A percentile compares a stretch with the other conserved stretches of the same genome.
phyloP scores from a whole-genome alignment of 257 asterid species.

The Solanum dulcamara region DNA sequence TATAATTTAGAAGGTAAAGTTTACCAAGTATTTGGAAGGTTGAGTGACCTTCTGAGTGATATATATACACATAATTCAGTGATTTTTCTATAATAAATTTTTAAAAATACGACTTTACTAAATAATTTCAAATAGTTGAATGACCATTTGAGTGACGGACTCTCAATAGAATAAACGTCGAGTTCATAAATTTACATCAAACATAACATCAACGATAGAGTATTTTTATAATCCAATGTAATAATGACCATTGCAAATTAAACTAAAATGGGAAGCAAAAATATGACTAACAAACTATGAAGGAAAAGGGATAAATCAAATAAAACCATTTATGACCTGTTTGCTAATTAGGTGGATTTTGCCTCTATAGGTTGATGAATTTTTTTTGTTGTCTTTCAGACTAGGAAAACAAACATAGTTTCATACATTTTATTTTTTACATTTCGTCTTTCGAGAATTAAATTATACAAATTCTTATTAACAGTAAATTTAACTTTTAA shows the following conservation, averaged over 20 bases:
- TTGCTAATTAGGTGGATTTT: background rate
- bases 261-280: background rate
- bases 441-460: too few relatives aligned
- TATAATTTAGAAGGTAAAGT: background rate
- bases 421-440: background rate
- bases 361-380: background rate
- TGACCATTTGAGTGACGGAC: too few relatives aligned
- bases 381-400: background rate
- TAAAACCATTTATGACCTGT: background rate
- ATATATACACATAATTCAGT: background rate
- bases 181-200: background rate
- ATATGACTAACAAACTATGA: background rate
- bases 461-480: background rate
- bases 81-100: too few relatives aligned
- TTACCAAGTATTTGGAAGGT: too few relatives aligned
- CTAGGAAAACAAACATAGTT: background rate
- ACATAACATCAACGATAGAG: background rate
- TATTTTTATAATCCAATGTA: background rate
- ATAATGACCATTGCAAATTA: background rate
- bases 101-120: background rate
- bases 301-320: background rate
- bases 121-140: background rate
- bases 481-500: background rate
- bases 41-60: background rate
- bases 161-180: background rate